A percentile compares a stretch with the other conserved stretches of the same genome.
Conservation (phyloP, 495 filamentous ascomycete genomes). For the Delitschia confertaspora region DNA sequence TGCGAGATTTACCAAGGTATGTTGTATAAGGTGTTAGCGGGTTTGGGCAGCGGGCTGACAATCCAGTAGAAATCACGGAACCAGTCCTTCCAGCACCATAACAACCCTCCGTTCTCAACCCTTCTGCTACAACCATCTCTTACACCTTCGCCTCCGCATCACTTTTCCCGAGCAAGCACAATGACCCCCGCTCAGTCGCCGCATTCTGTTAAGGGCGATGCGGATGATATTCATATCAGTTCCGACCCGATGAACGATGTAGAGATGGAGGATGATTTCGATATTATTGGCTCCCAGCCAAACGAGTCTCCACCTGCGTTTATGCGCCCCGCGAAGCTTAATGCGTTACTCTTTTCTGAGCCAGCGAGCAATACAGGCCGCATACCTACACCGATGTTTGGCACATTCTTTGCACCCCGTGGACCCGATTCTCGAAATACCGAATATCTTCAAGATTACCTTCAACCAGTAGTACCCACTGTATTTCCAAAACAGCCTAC, state of each 20-base stretch:
- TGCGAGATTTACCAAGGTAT: slow-evolving; percentile 18
- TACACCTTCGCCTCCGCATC: slow-evolving; percentile 13
- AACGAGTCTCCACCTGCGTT: slow-evolving; percentile 15
- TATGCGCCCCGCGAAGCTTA: slow-evolving; percentile 19
- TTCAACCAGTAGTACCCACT: neutral
- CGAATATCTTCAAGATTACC: slow-evolving; percentile 20
- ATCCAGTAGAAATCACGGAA: slow-evolving; percentile 17
- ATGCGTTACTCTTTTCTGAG: slow-evolving; percentile 24
- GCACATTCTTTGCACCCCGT: slow-evolving; percentile 30
- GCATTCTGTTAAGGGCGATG: slow-evolving; percentile 12
- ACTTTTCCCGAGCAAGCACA: slow-evolving; percentile 12
- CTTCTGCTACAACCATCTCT: slow-evolving; percentile 20
- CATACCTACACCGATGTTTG: slow-evolving; percentile 38
- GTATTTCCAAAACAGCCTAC: slow-evolving; percentile 25
- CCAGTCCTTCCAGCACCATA: slow-evolving; percentile 6
- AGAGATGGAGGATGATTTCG: slow-evolving; percentile 42
- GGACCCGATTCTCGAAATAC: slow-evolving; percentile 14
- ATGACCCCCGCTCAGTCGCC: slow-evolving; percentile 21
- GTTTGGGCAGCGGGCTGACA: neutral
- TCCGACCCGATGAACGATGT: slow-evolving; percentile 43
- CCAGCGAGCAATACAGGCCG: slow-evolving; percentile 31
- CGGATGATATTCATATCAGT: slow-evolving; percentile 16
- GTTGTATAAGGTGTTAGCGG: no score
- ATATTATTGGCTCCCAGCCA: slow-evolving; percentile 24
- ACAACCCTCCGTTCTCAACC: slow-evolving; percentile 3